phyloP scores from a whole-genome alignment of 306 rosid genomes.

The Ochetophila trinervis region DNA sequence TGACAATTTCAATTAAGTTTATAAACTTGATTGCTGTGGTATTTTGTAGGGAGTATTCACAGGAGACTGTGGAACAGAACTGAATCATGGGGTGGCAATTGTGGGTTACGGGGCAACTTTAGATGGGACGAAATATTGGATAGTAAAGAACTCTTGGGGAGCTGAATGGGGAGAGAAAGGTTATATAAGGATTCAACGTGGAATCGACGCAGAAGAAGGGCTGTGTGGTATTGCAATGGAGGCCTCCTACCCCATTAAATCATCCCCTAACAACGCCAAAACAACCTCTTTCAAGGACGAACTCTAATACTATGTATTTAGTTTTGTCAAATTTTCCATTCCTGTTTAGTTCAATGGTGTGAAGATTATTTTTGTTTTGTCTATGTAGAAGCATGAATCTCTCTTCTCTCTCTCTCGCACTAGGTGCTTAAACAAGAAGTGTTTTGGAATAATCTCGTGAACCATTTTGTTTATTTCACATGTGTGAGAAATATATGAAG shows the following conservation, averaged over 20 bases:
- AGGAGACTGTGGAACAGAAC: conserved; percentile 28
- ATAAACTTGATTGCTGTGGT: too few relatives aligned
- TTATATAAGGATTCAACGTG: conserved; percentile 28
- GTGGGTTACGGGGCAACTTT: conserved; percentile 27
- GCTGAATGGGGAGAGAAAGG: conserved; percentile 32
- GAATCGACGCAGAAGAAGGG: conserved; percentile 20
- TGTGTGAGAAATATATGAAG: not conserved
- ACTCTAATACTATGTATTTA: conserved; percentile 1
- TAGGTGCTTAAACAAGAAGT: not conserved
- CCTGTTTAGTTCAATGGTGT: not conserved
- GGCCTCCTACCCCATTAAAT: conserved; percentile 31
- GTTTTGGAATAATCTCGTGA: not conserved
- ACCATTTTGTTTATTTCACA: not conserved
- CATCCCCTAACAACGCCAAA: conserved; percentile 11
- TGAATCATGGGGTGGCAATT: conserved; percentile 39
- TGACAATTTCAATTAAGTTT: too few relatives aligned
- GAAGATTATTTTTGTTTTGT: not conserved
- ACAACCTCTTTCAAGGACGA: conserved; percentile 13
- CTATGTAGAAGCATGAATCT: not conserved
- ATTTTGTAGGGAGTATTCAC: conserved; percentile 28
- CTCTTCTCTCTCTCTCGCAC: not conserved
- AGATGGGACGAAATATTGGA: conserved; percentile 34
- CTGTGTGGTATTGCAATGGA: conserved; percentile 45
- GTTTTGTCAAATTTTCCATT: not conserved
- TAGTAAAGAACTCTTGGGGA: conserved; percentile 37